Base-by-base conservation (phyloP, 2,329 filamentous ascomycete genomes). In the Talaromyces sp. region DNA sequence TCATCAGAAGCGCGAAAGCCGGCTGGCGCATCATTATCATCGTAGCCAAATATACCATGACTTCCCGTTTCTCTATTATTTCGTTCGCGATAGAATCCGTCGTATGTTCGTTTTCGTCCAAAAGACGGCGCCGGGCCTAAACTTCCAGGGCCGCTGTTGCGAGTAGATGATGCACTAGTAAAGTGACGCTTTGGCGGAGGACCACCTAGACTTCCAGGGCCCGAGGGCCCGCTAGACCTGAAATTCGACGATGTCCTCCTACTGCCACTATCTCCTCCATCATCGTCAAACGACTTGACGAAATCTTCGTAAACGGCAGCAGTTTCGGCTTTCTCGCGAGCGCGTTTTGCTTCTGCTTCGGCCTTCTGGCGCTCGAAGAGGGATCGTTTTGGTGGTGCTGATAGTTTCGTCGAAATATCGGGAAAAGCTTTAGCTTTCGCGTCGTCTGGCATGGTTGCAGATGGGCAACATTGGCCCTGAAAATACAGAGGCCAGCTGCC, bases 271-370 rank as follows among this genome's bases (percentile, higher is more conserved):
- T 66, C 69, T 27, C 71, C 73, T 11, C 45, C 64, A 67, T 82
- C 82, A 68, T 81, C 82, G 64, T 82, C 83, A 68, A 83, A 85
- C 22, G 81, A 92, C 78, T 94, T 94, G 64, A 95, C 87, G 70
- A 97, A 97, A 69, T 94, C 92, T 70, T 92, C 88, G 76, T 93
- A 91, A 0, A 93, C 92, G 27, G 92, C 92, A 24, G 90, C 91
- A 7, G 91, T 96, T 79, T 97, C 93, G 69, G 90, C 92, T 72
- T 90, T 90, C 77, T 96, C 93, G 70, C 92, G 86, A 70, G 87
- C 85, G 66, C 91, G 89, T 80, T 97, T 97, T 27, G 92, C 92
- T 81, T 96, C 92, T 64, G 91, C 91, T 75, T 96, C 92, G 66
- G 91, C 91, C 76, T 91, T 92, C 76, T 96, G 91, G 71, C 89